phyloP scores from a whole-genome alignment of 441 rosid genomes.

The Arabidopsis lyrata region DNA sequence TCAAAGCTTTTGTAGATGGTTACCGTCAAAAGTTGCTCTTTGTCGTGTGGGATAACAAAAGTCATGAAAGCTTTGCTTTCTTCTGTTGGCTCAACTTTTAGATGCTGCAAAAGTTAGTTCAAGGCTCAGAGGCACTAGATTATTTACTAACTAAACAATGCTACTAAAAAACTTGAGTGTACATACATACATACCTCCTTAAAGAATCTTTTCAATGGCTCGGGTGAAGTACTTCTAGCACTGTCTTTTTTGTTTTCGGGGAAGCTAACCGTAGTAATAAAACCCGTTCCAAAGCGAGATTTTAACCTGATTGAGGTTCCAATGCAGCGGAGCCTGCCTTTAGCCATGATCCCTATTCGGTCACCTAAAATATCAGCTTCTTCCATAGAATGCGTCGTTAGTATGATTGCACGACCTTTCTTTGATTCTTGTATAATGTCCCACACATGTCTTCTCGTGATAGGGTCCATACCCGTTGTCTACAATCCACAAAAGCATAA shows the following conservation, averaged over 20 bases:
- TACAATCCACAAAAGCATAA: conserved; percentile 38
- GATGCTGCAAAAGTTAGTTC: conserved; percentile 51
- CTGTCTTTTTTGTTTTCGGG: conserved; percentile 46
- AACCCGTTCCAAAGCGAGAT: conserved; percentile 87
- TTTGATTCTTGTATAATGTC: conserved; percentile 87
- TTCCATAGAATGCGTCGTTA: conserved; percentile 97
- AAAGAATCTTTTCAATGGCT: conserved; percentile 74
- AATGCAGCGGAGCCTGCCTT: conserved; percentile 89
- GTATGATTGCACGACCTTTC: conserved; percentile 81
- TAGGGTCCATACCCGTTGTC: conserved; percentile 96
- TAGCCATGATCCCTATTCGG: conserved; percentile 94
- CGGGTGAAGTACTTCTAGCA: conserved; percentile 41
- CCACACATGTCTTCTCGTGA: conserved; percentile 95
- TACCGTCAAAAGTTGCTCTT: conserved; percentile 72
- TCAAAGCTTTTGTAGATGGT: conserved; percentile 35
- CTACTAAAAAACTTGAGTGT: not conserved
- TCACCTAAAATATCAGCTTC: conserved; percentile 95
- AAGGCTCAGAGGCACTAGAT: conserved; percentile 45
- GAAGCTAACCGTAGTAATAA: conserved; percentile 80
- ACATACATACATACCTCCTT: conserved; percentile 54
- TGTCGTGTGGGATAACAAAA: conserved; percentile 82
- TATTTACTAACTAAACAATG: conserved; percentile 2
- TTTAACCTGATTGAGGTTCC: conserved; percentile 92
- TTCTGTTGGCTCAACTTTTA: conserved; percentile 71
- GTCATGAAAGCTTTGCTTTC: conserved; percentile 82